Evolutionary conservation across 2,329 filamentous ascomycete genomes (phyloP), one percentile per base, ranked within the genome.

Genomic region (Monilinia fructigena): DNA sequence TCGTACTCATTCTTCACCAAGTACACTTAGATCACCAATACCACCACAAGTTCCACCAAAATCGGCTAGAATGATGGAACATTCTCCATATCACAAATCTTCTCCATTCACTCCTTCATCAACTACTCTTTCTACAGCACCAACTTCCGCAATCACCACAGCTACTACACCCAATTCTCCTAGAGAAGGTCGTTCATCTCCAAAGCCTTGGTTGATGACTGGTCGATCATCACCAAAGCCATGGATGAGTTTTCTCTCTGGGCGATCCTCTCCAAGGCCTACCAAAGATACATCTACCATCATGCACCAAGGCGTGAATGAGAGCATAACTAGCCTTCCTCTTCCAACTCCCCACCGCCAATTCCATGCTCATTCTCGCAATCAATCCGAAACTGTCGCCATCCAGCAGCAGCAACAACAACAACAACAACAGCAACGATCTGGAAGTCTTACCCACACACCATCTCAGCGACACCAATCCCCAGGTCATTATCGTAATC

Each of bases 1-100:
- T 26, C 66, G 61, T 42, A 68, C 63, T 38, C 52, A 70, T 65
- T 58, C 62, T 26, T 73, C 74, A 31, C 35, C 31, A 59, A 80
- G 73, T 67, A 81, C 82, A 64, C 78, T 83, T 38, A 80, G 82
- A 56, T 78, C 79, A 0, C 81, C 80, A 55, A 82, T 77, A 74
- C 79, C 78, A 77, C 45, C 75, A 75, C 12, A 74, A 75, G 58
- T 75, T 72, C 47, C 73, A 74, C 68, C 81, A 78, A 70, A 77
- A 53, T 78, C 79, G 0, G 78, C 78, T 14, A 78, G 79, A 54
- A 76, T 75, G 71, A 68, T 70, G 35, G 83, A 84, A 38, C 63
- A 54, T 48, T 80, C 79, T 14, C 85, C 83, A 0, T 78, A 76
- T 70, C 76, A 77, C 40, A 80, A 80, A 63, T 78, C 70, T 55